Evolutionary conservation across 805 yeast species (phyloP), one percentile per base, ranked within the genome.

Genomic region (Geotrichum ghanense): DNA sequence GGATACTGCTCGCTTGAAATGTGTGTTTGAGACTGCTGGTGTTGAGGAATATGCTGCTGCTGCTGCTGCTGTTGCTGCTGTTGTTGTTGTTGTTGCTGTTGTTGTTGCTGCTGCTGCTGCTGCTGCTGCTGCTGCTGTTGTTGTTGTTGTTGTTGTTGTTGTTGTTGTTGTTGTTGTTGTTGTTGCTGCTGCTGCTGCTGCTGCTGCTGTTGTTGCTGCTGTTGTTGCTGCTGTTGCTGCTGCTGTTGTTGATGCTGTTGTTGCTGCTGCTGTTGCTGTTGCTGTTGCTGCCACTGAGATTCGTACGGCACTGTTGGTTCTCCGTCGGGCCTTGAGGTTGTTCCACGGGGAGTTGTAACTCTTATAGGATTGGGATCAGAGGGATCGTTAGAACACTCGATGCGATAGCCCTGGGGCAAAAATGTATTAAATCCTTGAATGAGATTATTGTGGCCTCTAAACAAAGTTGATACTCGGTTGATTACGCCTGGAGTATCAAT

Each of bases 401-500:
- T 89, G 51, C 82, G 59, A 66, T 88, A 92, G 2, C 98, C 99
- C 20, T 95, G 95, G 1, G 99, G 99, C 54, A 92, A 72, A 62
- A 92, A 92, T 1, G 99, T 90, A 68, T 92, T 92, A 67, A 92
- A 94, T 0, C 99, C 98, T 66, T 92, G 97, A 52, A 92, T 90
- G 58, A 92, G 72, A 46, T 64, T 78, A 1, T 95, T 95, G 64
- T 88, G 95, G 12, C 97, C 97, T 52, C 89, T 77, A 64, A 92
- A 92, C 47, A 92, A 69, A 1, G 83, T 75, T 0, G 96, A 86
- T 1, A 92, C 98, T 49, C 98, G 73, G 63, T 90, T 96, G 61
- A 92, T 92, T 23, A 92, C 99, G 27, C 97, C 99, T 0, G 97
- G 98, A 0, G 99, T 92, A 63, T 92, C 97, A 57, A 92, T 89